Conservation (phyloP, 2,329 filamentous ascomycete genomes). For the Coniochaeta pulveracea region DNA sequence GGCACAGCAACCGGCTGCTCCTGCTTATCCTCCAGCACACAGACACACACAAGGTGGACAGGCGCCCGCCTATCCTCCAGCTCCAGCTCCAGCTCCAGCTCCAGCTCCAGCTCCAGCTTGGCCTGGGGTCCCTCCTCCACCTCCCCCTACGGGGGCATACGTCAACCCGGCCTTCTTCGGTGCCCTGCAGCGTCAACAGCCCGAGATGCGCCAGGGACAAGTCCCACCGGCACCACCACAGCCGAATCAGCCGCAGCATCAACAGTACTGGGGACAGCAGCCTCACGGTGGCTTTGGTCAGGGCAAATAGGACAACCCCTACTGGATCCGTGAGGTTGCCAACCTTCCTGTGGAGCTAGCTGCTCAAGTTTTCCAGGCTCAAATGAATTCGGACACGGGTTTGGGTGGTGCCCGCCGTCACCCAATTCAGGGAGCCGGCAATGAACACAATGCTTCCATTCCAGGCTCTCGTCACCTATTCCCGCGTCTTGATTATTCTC, state of each 20-base stretch:
- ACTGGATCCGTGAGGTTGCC: no score
- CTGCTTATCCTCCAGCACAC: conserved; percentile 16
- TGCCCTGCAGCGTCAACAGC: conserved; percentile 28
- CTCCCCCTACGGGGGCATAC: conserved; percentile 29
- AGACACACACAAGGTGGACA: no score
- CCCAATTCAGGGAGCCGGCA: no score
- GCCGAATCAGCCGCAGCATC: conserved; percentile 6
- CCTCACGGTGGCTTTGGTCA: conserved; percentile 8
- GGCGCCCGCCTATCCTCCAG: conserved; percentile 24
- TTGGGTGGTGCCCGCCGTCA: no score
- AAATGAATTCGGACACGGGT: no score
- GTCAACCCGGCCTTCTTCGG: conserved; percentile 49
- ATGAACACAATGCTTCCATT: no score
- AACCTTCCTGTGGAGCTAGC: no score
- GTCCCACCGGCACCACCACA: conserved; percentile 8
- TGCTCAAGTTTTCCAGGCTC: no score
- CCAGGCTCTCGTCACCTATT: no score
- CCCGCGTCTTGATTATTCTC: no score
- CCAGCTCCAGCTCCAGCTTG: conserved; percentile 30
- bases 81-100: conserved; percentile 29
- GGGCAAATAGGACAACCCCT: no score
- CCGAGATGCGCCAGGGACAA: conserved; percentile 11
- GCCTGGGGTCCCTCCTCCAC: conserved; percentile 18
- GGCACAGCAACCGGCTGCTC: conserved; percentile 10
- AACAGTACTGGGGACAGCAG: conserved; percentile 11